Evolutionary conservation across 2,329 filamentous ascomycete genomes (phyloP).

Genomic region (Aspergillus pseudonomiae): DNA sequence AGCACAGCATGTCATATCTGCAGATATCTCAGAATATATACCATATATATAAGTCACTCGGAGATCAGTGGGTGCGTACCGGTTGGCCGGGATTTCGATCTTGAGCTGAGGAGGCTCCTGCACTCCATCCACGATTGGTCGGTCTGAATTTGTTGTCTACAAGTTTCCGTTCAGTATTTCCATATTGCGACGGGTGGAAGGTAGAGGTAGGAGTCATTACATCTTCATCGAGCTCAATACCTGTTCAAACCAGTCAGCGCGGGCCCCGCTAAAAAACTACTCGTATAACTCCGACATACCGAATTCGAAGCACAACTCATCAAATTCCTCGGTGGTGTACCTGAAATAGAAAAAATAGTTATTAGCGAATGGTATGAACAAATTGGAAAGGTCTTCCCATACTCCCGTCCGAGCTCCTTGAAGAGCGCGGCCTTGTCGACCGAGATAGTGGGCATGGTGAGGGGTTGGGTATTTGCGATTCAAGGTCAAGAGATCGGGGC

Average conservation of each 20-base stretch:
- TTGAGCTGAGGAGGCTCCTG: conserved; percentile 92
- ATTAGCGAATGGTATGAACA: conserved; percentile 18
- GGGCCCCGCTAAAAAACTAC: conserved; percentile 26
- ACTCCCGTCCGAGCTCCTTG: conserved; percentile 88
- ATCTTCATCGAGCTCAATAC: conserved; percentile 95
- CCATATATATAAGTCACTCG: background rate
- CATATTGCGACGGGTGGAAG: background rate
- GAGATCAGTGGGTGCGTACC: conserved; percentile 56
- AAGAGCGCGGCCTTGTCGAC: conserved; percentile 97
- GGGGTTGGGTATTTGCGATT: conserved; percentile 30
- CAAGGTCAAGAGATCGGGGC: conserved; percentile 8
- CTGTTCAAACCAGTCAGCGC: conserved; percentile 43
- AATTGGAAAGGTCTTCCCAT: conserved; percentile 38
- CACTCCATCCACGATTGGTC: conserved; percentile 73
- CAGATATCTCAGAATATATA: conserved; percentile 26
- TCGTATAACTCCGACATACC: conserved; percentile 52
- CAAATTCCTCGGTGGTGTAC: conserved; percentile 91
- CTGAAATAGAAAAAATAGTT: conserved; percentile 45
- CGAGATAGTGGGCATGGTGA: conserved; percentile 89
- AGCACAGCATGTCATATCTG: conserved; percentile 88
- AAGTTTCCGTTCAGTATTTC: background rate
- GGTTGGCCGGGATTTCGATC: conserved; percentile 96
- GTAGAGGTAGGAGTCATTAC: conserved; percentile 35
- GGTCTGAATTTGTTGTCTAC: conserved; percentile 71
- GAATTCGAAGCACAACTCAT: conserved; percentile 97